phyloP scores from a whole-genome alignment of 2,329 filamentous ascomycete species.

The Exophiala mesophila region DNA sequence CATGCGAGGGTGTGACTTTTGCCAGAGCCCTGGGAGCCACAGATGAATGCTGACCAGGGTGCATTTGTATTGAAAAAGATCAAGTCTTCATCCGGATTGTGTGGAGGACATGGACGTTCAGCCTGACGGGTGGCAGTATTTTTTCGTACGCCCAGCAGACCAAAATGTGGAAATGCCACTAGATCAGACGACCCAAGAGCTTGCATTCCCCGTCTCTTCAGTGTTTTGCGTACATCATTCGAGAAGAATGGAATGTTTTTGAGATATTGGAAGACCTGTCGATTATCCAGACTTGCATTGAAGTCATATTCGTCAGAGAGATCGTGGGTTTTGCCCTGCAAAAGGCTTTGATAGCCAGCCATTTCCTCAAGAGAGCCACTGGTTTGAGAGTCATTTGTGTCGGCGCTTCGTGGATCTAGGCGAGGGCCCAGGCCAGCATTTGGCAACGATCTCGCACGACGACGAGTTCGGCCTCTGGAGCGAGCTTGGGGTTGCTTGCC shows the following conservation, averaged over 20 bases:
- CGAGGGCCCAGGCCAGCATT: no score
- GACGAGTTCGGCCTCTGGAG: no score
- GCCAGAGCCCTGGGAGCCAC: constrained; percentile 58
- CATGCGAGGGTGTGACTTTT: constrained; percentile 58
- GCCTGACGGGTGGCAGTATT: constrained; percentile 14
- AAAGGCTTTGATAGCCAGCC: not conserved
- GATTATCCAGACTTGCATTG: not conserved
- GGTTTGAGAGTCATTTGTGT: no score
- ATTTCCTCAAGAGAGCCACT: no score
- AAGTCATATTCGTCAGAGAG: not conserved
- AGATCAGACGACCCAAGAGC: not conserved
- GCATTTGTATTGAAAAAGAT: constrained; percentile 47
- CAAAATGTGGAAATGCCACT: constrained; percentile 25
- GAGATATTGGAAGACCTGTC: constrained; percentile 7
- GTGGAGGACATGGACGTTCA: constrained; percentile 1
- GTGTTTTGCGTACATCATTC: constrained; percentile 4
- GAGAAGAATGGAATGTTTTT: constrained; percentile 18
- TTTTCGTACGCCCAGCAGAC: constrained; percentile 25
- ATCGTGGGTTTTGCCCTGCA: not conserved
- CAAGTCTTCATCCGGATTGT: constrained; percentile 21
- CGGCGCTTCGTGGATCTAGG: no score
- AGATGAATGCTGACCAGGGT: constrained; percentile 58
- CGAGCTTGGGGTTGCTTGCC: no score
- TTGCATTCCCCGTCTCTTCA: not conserved
- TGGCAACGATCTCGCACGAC: no score